Evolutionary conservation across 108 stramenopile genomes (phyloP), one percentile per base, ranked within the genome.

Genomic region (Cyclotella choctawhatcheeana): DNA sequence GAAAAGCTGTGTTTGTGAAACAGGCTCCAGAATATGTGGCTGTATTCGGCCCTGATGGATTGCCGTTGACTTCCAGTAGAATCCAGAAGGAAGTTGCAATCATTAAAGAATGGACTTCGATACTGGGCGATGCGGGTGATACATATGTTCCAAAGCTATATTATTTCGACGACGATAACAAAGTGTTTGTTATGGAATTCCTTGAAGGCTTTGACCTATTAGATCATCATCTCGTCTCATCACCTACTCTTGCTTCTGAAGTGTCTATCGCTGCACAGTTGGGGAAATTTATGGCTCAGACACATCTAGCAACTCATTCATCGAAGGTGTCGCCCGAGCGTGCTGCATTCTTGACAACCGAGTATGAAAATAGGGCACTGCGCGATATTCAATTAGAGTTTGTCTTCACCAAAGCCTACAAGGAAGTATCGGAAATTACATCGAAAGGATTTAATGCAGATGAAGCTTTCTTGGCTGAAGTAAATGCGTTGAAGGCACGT

Each of bases 161-260:
- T 63, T 82, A 75, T 62, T 91, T 91, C 71, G 92, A 93, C 48
- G 67, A 75, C 74, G 65, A 65, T 74, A 74, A 81, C 56, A 89
- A 87, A 84, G 85, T 87, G 44, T 84, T 93, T 47, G 79, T 89
- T n/a, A 93, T 93, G 92, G 89, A 93, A 77, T 93, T 93, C 64
- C 77, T 93, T 44, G 86, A 88, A 21, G 82, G 81, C 18, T 87
- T 69, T 48, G 64, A 72, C 8, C 72, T 93, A 33, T 73, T 93
- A 52, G 92, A 93, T 68, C 88, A 90, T 61, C 82, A 87, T 27
- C 75, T 93, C 62, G 86, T 90, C 66, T 56, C 85, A 21, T 74
- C 77, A 17, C 67, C 67, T 14, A 48, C 64, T 47, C 51, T 40
- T 21, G 33, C 69, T 37, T 50, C 82, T 5, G 74, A 74, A n/a